Percentiles rank a stretch among this genome's conserved stretches.
Evolutionary conservation across 2,329 filamentous ascomycete species (phyloP).

Genomic region (Zasmidium citrigriseum): DNA sequence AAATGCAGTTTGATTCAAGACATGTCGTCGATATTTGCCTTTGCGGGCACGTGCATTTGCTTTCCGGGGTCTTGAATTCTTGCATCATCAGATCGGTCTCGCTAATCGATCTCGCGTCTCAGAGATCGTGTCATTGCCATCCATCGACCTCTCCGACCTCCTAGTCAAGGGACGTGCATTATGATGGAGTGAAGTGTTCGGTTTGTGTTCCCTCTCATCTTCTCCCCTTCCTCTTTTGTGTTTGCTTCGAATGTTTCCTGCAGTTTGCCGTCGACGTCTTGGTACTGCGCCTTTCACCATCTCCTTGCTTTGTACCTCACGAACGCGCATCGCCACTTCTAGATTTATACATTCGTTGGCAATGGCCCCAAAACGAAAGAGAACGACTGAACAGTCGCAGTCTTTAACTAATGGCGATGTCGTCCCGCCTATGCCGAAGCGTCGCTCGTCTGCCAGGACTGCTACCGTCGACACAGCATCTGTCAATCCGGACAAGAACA

Average conservation of each 20-base stretch:
- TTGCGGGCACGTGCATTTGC: too few species aligned
- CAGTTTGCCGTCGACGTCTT: not conserved
- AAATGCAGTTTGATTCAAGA: not conserved
- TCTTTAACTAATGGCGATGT: not conserved
- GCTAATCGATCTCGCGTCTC: not conserved
- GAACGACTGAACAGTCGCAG: not conserved
- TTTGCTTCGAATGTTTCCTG: not conserved
- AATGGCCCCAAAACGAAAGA: conserved; percentile 16
- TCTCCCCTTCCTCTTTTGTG: not conserved
- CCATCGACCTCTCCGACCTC: not conserved
- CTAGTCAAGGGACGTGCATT: not conserved
- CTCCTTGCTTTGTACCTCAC: not conserved
- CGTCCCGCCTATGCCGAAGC: conserved; percentile 12
- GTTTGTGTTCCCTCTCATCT: not conserved
- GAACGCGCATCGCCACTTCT: not conserved
- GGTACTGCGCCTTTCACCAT: not conserved
- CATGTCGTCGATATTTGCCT: not conserved
- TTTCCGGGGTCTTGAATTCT: not conserved
- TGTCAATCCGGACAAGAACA: conserved; percentile 36
- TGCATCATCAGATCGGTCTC: not conserved
- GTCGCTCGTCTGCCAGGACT: conserved; percentile 18
- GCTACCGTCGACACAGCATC: conserved; percentile 14
- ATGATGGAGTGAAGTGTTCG: not conserved
- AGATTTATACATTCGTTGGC: not conserved
- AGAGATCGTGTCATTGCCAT: not conserved